These are phyloP conservation scores for Chaetomium sp. DNA, from an alignment of 2,329 filamentous ascomycete genomes.

Conservation along the genomic window DNA sequence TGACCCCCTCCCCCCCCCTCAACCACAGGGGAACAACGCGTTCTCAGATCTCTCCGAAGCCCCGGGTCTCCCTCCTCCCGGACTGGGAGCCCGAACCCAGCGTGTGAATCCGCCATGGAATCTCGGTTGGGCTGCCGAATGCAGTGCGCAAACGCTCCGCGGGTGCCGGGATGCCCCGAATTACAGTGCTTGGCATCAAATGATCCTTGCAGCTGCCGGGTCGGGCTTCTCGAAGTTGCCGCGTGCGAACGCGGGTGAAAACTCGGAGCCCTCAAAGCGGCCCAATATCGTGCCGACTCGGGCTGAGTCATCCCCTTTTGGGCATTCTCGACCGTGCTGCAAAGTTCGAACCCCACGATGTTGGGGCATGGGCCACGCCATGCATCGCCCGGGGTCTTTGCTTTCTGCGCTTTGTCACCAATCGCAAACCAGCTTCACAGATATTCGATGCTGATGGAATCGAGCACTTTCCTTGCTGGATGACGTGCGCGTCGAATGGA, in stretches of 20 bases:
- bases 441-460: no score
- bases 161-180: neutral
- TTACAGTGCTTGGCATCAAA: no score
- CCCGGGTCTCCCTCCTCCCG: neutral
- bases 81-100: neutral
- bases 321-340: no score
- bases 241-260: no score
- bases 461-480: no score
- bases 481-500: no score
- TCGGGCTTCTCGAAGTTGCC: neutral
- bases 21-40: neutral
- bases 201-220: neutral
- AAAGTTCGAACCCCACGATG: no score
- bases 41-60: neutral
- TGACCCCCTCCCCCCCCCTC: no score
- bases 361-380: no score
- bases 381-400: no score
- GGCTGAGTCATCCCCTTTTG: neutral
- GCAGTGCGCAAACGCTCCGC: neutral
- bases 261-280: neutral
- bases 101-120: neutral
- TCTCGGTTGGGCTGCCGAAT: neutral
- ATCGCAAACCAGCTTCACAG: no score
- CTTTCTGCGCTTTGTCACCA: no score
- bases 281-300: neutral